Conservation (phyloP, 83 land plant species). For the Thuja plicata region DNA sequence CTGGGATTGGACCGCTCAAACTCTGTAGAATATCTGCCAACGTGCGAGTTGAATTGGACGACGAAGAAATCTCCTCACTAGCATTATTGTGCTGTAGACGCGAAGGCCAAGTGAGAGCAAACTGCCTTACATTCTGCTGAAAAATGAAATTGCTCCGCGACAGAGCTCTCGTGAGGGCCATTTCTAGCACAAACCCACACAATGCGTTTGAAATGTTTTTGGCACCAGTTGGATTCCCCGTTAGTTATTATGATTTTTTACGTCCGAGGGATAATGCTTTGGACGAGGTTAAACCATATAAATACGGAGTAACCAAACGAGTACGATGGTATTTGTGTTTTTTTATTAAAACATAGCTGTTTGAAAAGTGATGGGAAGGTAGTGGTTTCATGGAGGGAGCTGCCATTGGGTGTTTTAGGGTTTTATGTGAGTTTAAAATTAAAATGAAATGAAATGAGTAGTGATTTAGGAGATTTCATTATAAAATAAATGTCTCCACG, state of each 20-base stretch:
- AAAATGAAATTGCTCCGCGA: not conserved
- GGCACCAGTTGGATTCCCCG: not conserved
- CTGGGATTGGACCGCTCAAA: slow-evolving; percentile 55
- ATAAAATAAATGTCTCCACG: no score
- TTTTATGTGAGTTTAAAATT: no score
- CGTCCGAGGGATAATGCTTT: not conserved
- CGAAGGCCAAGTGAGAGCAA: not conserved
- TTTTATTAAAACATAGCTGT: no score
- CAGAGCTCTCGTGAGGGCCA: not conserved
- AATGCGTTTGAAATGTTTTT: not conserved
- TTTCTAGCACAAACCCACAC: not conserved
- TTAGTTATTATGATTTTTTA: not conserved
- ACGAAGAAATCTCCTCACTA: not conserved
- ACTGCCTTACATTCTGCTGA: not conserved
- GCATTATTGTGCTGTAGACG: not conserved
- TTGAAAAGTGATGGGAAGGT: no score
- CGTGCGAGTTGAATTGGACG: slow-evolving; percentile 31
- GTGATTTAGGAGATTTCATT: no score
- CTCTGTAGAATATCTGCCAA: slow-evolving; percentile 48
- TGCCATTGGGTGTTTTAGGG: no score
- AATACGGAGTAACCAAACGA: not conserved
- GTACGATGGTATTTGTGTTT: not conserved
- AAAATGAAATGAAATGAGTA: no score
- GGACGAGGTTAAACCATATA: not conserved
- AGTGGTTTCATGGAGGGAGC: no score